Evolutionary conservation across 192 early-diverging fungal species (phyloP).

Genomic region (Geosiphon pyriformis): DNA sequence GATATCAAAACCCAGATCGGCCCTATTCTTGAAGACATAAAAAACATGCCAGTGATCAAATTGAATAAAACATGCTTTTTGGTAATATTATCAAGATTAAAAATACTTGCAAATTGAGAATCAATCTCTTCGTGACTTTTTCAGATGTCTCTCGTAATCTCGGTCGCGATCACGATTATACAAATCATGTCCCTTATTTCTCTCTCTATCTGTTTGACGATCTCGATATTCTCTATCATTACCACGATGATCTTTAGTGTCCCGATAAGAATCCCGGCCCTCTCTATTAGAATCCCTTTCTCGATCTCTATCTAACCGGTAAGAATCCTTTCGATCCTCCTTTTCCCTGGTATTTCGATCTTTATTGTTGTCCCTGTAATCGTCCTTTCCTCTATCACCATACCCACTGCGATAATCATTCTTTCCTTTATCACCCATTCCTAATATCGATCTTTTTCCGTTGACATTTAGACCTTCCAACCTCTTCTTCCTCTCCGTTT

Average conservation of each 20-base stretch:
- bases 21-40: too few relatives aligned
- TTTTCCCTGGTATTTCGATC: background rate
- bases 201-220: background rate
- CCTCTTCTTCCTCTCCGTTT: slow-evolving; percentile 36
- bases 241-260: background rate
- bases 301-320: slow-evolving; percentile 1
- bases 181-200: too few relatives aligned
- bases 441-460: background rate
- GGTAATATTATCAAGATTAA: too few relatives aligned
- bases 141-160: too few relatives aligned
- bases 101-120: too few relatives aligned
- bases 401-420: background rate
- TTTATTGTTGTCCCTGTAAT: background rate
- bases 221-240: slow-evolving; percentile 1
- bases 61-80: too few relatives aligned
- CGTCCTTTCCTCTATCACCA: background rate
- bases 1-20: too few relatives aligned
- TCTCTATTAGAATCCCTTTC: background rate
- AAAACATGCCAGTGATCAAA: too few relatives aligned
- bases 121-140: too few relatives aligned
- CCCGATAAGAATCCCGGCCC: background rate
- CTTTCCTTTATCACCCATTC: background rate
- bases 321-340: background rate
- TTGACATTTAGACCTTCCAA: slow-evolving; percentile 24
- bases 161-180: too few relatives aligned